Evolutionary conservation across 176 grass and related monocot species (phyloP).

Genomic region (Elaeis guineensis): DNA sequence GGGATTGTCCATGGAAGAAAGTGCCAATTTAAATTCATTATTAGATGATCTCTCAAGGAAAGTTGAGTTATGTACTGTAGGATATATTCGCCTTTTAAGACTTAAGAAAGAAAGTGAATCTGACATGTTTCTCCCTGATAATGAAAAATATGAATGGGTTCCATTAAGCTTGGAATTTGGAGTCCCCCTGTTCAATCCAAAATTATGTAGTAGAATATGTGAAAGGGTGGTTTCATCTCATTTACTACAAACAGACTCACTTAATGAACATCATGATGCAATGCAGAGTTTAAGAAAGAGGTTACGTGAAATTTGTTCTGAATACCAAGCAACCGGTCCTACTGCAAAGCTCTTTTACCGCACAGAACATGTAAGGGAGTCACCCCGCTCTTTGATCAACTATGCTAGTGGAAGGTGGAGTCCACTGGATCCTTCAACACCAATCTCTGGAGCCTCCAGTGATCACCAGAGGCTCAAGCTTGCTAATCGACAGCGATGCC

Average conservation of each 20-base stretch:
- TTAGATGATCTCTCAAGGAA: slow-evolving; percentile 62
- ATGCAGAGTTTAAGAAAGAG: slow-evolving; percentile 77
- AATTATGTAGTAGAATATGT: slow-evolving; percentile 78
- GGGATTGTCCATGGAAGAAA: slow-evolving; percentile 32
- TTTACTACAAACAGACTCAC: slow-evolving; percentile 68
- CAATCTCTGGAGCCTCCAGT: slow-evolving; percentile 29
- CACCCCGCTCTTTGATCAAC: slow-evolving; percentile 50
- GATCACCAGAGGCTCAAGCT: slow-evolving; percentile 61
- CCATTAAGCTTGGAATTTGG: slow-evolving; percentile 96
- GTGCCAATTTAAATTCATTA: slow-evolving; percentile 51
- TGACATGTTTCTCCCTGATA: slow-evolving; percentile 28
- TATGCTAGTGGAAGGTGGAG: slow-evolving; percentile 80
- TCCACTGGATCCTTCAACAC: slow-evolving; percentile 44
- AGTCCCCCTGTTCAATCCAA: slow-evolving; percentile 82
- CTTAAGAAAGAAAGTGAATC: slow-evolving; percentile 45
- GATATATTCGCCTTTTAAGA: slow-evolving; percentile 86
- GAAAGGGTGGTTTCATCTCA: slow-evolving; percentile 54
- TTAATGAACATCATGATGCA: slow-evolving; percentile 57
- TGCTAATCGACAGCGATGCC: slow-evolving; percentile 43
- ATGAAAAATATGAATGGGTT: slow-evolving; percentile 74
- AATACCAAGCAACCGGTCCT: slow-evolving; percentile 90
- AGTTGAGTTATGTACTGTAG: slow-evolving; percentile 58
- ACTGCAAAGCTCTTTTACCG: slow-evolving; percentile 69
- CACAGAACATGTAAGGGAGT: slow-evolving; percentile 46
- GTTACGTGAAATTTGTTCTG: slow-evolving; percentile 67